Conservation (phyloP, 1,284 basidiomycete species). For the Boletus holoroseus region DNA sequence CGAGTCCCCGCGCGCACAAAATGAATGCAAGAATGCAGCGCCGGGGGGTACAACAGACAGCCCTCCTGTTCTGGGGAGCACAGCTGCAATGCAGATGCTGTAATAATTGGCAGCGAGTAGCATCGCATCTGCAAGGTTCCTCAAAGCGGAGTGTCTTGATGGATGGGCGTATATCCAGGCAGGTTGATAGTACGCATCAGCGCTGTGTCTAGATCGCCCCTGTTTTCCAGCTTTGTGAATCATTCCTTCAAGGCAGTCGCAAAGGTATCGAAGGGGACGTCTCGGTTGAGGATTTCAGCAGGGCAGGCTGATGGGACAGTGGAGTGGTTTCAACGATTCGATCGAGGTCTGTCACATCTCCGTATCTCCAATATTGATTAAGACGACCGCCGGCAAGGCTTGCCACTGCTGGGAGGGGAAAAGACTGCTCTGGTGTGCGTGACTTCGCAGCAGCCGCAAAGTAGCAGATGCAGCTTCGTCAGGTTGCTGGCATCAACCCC, state of each 20-base stretch:
- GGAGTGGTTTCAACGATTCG: conserved; percentile 16
- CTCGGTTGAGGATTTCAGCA: conserved; percentile 12
- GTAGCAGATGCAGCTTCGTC: conserved; percentile 16
- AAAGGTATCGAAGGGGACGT: conserved; percentile 24
- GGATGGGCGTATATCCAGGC: conserved; percentile 24
- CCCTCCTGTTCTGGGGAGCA: conserved; percentile 17
- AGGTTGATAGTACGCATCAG: conserved; percentile 16
- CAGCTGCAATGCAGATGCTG: conserved; percentile 16
- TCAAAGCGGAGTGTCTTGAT: conserved; percentile 15
- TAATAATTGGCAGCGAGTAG: conserved; percentile 10
- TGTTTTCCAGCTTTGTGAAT: conserved; percentile 16
- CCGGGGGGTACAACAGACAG: conserved; percentile 13
- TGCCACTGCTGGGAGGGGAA: conserved; percentile 16
- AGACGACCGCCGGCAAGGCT: conserved; percentile 22
- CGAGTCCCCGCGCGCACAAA: conserved; percentile 7
- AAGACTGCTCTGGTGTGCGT: conserved; percentile 12
- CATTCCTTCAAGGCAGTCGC: conserved; percentile 19
- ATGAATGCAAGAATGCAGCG: conserved; percentile 5
- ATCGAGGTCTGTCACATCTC: conserved; percentile 22
- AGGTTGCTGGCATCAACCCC: conserved; percentile 15
- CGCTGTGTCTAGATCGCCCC: conserved; percentile 20
- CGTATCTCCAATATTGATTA: conserved; percentile 14
- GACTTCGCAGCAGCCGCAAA: conserved; percentile 14
- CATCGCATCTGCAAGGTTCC: conserved; percentile 18
- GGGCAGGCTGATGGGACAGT: conserved; percentile 9